Evolutionary conservation across 176 grass and related monocot species (phyloP).

Genomic region (Cocos nucifera): DNA sequence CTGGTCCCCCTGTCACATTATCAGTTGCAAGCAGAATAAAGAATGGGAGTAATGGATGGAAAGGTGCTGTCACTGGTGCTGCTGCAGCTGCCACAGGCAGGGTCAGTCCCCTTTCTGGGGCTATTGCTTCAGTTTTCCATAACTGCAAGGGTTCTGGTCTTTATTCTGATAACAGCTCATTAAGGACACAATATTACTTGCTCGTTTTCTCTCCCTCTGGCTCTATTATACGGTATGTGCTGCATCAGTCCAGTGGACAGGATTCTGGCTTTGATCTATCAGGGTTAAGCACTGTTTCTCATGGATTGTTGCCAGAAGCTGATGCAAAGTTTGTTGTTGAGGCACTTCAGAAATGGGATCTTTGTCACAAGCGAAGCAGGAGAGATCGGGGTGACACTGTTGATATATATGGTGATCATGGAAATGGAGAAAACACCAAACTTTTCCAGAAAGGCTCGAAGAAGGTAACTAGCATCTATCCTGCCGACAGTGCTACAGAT

Average conservation of each 20-base stretch:
- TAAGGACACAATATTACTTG: constrained; percentile 48
- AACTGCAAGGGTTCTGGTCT: constrained; percentile 39
- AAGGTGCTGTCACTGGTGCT: constrained; percentile 63
- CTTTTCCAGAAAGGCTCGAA: constrained; percentile 45
- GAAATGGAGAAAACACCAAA: constrained; percentile 45
- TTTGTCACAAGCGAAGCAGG: constrained; percentile 73
- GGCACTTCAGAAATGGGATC: constrained; percentile 94
- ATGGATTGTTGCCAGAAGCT: constrained; percentile 39
- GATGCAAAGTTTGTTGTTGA: constrained; percentile 66
- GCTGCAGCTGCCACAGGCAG: constrained; percentile 57
- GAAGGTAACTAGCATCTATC: constrained; percentile 43
- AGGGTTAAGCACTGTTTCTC: constrained; percentile 20
- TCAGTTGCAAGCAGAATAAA: constrained; percentile 87
- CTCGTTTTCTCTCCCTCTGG: constrained; percentile 84
- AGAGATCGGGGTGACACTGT: constrained; percentile 54
- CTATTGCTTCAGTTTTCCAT: constrained; percentile 75
- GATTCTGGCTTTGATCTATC: constrained; percentile 39
- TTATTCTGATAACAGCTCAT: constrained; percentile 29
- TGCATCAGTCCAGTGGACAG: constrained; percentile 37
- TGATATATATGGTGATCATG: constrained; percentile 61
- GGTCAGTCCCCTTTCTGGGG: constrained; percentile 45
- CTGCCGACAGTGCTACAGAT: constrained; percentile 18
- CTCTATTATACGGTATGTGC: constrained; percentile 83
- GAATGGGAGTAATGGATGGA: constrained; percentile 65
- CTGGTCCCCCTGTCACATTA: constrained; percentile 52